Percentiles rank a stretch among this genome's conserved stretches.
Conservation (phyloP, 2,329 filamentous ascomycete species). For the Sphaerulina musiva region DNA sequence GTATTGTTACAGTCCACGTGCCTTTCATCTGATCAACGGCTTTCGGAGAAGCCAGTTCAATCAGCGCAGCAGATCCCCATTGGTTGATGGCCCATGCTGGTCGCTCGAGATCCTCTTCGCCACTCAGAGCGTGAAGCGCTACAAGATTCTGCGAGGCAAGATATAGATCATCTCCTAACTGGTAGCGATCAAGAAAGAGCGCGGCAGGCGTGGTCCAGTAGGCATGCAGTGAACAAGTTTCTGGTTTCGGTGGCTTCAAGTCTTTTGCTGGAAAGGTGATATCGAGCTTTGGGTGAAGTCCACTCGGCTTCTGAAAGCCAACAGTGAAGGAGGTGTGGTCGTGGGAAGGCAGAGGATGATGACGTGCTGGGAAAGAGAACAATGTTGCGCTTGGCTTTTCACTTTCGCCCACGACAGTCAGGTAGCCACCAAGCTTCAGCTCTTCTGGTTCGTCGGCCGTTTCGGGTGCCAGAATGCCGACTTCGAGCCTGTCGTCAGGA, state of each 20-base stretch:
- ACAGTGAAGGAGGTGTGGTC: constrained; percentile 42
- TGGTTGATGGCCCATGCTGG: constrained; percentile 68
- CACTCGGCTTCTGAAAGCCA: constrained; percentile 62
- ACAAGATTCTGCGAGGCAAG: constrained; percentile 72
- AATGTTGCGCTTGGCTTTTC: constrained; percentile 63
- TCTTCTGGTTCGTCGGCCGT: constrained; percentile 61
- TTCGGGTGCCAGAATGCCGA: constrained; percentile 69
- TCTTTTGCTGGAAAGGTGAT: constrained; percentile 55
- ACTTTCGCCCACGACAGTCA: constrained; percentile 72
- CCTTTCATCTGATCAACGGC: background rate
- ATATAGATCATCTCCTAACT: constrained; percentile 70
- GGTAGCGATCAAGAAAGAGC: constrained; percentile 83
- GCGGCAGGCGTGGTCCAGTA: constrained; percentile 75
- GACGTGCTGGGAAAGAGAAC: constrained; percentile 78
- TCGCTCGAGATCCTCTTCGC: constrained; percentile 82
- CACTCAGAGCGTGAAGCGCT: constrained; percentile 59
- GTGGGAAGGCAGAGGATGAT: constrained; percentile 50
- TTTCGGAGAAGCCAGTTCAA: constrained; percentile 56
- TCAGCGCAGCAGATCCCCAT: constrained; percentile 74
- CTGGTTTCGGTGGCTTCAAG: constrained; percentile 38
- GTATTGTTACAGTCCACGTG: constrained; percentile 62
- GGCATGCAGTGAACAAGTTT: constrained; percentile 63
- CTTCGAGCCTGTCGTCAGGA: constrained; percentile 52
- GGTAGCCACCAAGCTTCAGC: constrained; percentile 67
- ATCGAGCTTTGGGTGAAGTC: constrained; percentile 75